These are phyloP conservation scores for Martensiomyces pterosporus DNA, from an alignment of 192 early-diverging fungal genomes.

Conservation along the genomic window DNA sequence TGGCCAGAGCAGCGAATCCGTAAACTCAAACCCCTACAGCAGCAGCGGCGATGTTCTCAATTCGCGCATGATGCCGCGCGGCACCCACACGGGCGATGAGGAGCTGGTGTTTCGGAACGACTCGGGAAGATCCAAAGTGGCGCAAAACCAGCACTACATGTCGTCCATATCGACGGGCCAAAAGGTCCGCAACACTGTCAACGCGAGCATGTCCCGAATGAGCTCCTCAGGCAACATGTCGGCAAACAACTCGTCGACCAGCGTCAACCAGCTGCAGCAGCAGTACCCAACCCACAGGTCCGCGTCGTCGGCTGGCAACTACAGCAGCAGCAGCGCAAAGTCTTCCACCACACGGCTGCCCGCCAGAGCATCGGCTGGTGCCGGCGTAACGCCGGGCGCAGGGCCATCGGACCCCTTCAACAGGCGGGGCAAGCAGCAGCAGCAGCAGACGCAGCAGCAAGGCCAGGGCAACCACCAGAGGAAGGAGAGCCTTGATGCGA, in stretches of 20 bases:
- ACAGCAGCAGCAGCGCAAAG: constrained; percentile 8
- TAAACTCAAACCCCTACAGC: constrained; percentile 21
- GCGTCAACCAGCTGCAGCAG: constrained; percentile 27
- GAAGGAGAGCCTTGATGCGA: constrained; percentile 32
- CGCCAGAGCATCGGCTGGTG: constrained; percentile 10
- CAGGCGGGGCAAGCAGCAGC: too few relatives aligned
- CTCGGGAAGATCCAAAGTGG: constrained; percentile 36
- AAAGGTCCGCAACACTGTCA: constrained; percentile 27
- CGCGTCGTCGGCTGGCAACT: constrained; percentile 15
- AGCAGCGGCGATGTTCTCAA: constrained; percentile 17
- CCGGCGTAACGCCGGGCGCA: neutral
- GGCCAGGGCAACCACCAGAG: constrained; percentile 26
- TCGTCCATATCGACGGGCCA: constrained; percentile 43
- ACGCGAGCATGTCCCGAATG: constrained; percentile 13
- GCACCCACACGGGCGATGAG: constrained; percentile 35
- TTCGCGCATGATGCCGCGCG: constrained; percentile 43
- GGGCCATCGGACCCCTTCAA: constrained; percentile 7
- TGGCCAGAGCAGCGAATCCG: constrained; percentile 35
- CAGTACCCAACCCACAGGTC: constrained; percentile 11
- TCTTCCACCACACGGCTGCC: constrained; percentile 6
- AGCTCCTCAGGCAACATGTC: constrained; percentile 16
- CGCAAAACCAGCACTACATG: constrained; percentile 50
- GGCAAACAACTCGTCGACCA: constrained; percentile 33
- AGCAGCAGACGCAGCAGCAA: neutral
- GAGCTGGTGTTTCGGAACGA: constrained; percentile 46